Conservation (phyloP, 345 rosid genomes). For the Ceriops tagal region DNA sequence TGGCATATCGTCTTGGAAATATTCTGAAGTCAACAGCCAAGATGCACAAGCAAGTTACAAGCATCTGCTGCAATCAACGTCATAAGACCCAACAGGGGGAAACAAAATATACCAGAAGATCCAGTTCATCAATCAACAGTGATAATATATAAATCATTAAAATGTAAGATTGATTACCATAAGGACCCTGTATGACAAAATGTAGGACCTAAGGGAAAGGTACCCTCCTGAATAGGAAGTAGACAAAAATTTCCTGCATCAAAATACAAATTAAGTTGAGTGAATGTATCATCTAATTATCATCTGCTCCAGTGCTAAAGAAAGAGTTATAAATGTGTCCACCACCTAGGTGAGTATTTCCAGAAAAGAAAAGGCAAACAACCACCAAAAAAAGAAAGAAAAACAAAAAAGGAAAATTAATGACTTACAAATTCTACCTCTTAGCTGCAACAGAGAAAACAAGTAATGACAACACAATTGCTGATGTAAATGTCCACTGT, state of each 20-base stretch:
- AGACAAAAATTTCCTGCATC: conserved; percentile 38
- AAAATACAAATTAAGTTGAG: background rate
- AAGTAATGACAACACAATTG: conserved; percentile 36
- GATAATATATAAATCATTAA: conserved; percentile 4
- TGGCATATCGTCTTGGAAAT: conserved; percentile 82
- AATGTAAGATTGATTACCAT: conserved; percentile 38
- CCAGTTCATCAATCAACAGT: background rate
- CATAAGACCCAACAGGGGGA: conserved; percentile 8
- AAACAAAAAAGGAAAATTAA: conserved; percentile 1
- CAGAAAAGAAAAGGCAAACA: background rate
- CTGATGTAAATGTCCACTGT: conserved; percentile 54
- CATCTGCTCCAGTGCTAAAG: background rate
- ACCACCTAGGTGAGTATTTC: background rate
- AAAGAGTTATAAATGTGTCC: background rate
- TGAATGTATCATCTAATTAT: background rate
- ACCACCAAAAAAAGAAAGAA: background rate
- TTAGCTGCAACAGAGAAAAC: conserved; percentile 38
- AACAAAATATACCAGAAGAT: conserved; percentile 4
- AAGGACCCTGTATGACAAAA: conserved; percentile 65
- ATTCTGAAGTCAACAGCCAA: conserved; percentile 89
- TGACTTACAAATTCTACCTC: conserved; percentile 69
- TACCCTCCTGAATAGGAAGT: conserved; percentile 30
- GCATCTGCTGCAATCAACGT: conserved; percentile 52
- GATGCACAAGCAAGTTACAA: conserved; percentile 74
- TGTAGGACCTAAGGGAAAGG: conserved; percentile 41